These are phyloP conservation scores for Golubevia sp. DNA, from an alignment of 1,284 basidiomycete species.

Conservation along the genomic window DNA sequence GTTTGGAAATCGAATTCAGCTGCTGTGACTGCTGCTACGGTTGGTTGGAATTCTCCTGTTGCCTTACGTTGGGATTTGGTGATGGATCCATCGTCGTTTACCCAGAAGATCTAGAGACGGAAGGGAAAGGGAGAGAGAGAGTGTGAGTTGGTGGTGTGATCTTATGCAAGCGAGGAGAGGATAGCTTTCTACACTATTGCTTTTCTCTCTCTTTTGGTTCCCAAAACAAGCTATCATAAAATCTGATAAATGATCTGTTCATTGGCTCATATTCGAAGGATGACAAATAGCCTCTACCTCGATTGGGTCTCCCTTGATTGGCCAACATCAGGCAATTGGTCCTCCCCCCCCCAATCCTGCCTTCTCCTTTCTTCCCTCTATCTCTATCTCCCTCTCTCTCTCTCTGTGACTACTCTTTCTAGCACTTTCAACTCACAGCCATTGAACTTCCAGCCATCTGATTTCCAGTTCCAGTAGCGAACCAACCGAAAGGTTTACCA, in stretches of 20 bases:
- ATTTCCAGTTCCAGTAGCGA: slow-evolving; percentile 26
- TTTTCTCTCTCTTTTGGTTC: too few relatives aligned
- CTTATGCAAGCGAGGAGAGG: not conserved
- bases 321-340: too few relatives aligned
- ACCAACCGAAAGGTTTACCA: slow-evolving; percentile 20
- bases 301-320: too few relatives aligned
- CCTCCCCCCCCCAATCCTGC: too few relatives aligned
- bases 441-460: slow-evolving; percentile 36
- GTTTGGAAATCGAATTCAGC: slow-evolving; percentile 16
- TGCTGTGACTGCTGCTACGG: slow-evolving; percentile 62
- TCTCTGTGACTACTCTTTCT: not conserved
- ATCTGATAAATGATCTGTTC: too few relatives aligned
- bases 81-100: slow-evolving; percentile 67
- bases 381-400: too few relatives aligned
- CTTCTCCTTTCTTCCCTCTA: too few relatives aligned
- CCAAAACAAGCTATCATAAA: too few relatives aligned
- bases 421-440: slow-evolving; percentile 45
- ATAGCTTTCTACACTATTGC: not conserved
- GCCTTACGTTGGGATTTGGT: slow-evolving; percentile 71
- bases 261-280: too few relatives aligned
- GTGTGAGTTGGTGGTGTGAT: not conserved
- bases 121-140: not conserved
- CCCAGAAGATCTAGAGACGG: slow-evolving; percentile 68
- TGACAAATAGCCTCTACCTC: too few relatives aligned
- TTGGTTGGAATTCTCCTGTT: slow-evolving; percentile 65